phyloP scores from a whole-genome alignment of 352 stramenopile genomes.

The Thraustotheca clavata region DNA sequence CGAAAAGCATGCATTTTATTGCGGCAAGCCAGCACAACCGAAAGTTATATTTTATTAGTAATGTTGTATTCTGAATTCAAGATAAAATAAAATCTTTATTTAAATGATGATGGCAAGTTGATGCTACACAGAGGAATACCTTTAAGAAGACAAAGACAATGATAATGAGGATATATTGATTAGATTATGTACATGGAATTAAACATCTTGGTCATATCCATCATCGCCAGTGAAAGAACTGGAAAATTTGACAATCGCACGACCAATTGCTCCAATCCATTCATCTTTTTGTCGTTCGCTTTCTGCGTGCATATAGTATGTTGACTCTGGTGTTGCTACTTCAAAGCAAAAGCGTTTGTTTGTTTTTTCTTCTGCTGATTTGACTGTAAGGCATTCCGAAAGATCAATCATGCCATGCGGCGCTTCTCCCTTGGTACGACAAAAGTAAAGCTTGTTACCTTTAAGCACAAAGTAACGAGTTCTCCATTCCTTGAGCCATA shows the following conservation, averaged over 20 bases:
- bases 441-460: constrained; percentile 89
- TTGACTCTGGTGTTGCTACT: constrained; percentile 79
- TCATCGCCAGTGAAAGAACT: constrained; percentile 93
- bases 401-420: constrained; percentile 87
- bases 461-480: constrained; percentile 88
- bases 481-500: constrained; percentile 89
- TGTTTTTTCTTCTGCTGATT: constrained; percentile 87
- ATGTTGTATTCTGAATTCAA: too few relatives aligned
- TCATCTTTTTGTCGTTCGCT: constrained; percentile 89
- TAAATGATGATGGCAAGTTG: too few relatives aligned
- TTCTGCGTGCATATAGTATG: constrained; percentile 89
- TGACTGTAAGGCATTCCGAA: constrained; percentile 85
- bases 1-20: too few relatives aligned
- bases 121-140: too few relatives aligned
- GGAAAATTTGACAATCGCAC: constrained; percentile 96
- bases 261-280: constrained; percentile 93
- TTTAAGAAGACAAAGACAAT: too few relatives aligned
- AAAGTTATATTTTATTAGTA: too few relatives aligned
- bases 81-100: too few relatives aligned
- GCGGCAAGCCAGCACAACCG: too few relatives aligned
- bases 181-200: too few relatives aligned
- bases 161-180: background rate
- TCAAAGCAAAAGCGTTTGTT: constrained; percentile 89
- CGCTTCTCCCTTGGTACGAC: constrained; percentile 50
- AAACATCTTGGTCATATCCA: constrained; percentile 47